Evolutionary conservation across 805 yeast genomes (phyloP), one percentile per base, ranked within the genome.

Genomic region (Ogataea dorogensis): DNA sequence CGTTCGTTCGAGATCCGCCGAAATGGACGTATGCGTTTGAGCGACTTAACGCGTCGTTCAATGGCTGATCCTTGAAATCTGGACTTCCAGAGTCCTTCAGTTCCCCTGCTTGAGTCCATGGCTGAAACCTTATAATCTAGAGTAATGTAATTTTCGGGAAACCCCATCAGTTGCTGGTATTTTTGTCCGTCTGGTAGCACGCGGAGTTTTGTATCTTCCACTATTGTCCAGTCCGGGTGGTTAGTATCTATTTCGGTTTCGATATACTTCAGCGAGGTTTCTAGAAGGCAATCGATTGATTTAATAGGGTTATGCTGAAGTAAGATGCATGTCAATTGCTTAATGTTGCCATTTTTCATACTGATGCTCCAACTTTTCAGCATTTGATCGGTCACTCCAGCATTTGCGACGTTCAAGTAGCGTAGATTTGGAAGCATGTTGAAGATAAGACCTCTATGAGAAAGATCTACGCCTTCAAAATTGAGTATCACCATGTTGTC

Each of bases 301-400:
- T 33, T 16, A 8, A 46, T 11, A 11, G 27, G 14, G 12, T 50
- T 53, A 16, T 38, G 15, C 19, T 31, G 45, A 15, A 53, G 17
- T 7, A 53, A 16, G 3, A 54, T 30, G 29, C 50, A 39, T 19
- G 29, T 25, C 26, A 59, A 43, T 4, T 33, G 18, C 5, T 25
- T 35, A 39, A 53, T 38, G 33, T 56, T 57, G 6, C 61, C 61
- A 4, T 44, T n/a, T 13, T 44, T 45, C 28, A 50, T 50, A 19
- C 55, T 46, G 7, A 50, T 53, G 12, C 43, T 37, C 59, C 63
- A 56, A 12, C 46, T 38, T 31, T 49, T 49, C 13, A 56, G 19
- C 7, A 51, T 37, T 2, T 42, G 18, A 24, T 50, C 53, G 27
- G 46, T 48, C 4, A 57, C 26, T 6, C 30, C 24, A 19, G 46